phyloP scores from a whole-genome alignment of 225 moss, liverwort and hornwort genomes.

The Polytrichum commune region DNA sequence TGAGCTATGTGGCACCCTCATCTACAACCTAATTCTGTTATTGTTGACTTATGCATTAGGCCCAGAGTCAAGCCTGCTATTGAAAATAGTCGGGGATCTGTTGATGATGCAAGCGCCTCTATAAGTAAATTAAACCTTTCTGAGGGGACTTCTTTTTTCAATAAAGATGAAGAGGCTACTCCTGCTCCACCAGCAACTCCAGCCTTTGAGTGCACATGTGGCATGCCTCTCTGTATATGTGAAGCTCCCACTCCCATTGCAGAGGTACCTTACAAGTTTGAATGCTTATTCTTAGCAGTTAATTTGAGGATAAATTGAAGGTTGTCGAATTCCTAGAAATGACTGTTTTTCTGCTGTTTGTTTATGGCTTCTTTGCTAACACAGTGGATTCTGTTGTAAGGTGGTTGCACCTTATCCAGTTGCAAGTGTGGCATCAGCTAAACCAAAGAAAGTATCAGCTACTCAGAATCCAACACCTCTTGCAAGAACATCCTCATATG shows the following conservation, averaged over 20 bases:
- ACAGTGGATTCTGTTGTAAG: conserved; percentile 24
- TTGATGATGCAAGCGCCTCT: conserved; percentile 48
- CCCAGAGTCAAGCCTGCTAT: conserved; percentile 29
- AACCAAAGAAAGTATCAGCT: conserved; percentile 41
- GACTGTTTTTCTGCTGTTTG: background rate
- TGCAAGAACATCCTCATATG: conserved; percentile 48
- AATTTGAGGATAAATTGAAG: no score
- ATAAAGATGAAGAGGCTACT: conserved; percentile 32
- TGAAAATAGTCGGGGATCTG: conserved; percentile 18
- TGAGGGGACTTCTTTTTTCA: conserved; percentile 14
- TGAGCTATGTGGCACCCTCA: no score
- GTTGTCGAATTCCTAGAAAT: no score
- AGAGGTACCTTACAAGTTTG: conserved; percentile 44
- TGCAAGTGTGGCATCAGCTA: conserved; percentile 36
- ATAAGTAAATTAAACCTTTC: conserved; percentile 47
- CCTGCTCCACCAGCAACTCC: conserved; percentile 44
- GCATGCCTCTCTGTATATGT: conserved; percentile 99
- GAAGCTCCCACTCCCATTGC: conserved; percentile 66
- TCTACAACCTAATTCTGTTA: no score
- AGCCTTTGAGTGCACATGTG: conserved; percentile 82
- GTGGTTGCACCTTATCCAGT: conserved; percentile 40
- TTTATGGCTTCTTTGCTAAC: background rate
- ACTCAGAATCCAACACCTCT: conserved; percentile 24
- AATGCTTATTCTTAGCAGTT: no score
- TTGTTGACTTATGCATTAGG: conserved; percentile 17